Evolutionary conservation across 441 rosid genomes (phyloP).

Genomic region (Erysimum cheiri): DNA sequence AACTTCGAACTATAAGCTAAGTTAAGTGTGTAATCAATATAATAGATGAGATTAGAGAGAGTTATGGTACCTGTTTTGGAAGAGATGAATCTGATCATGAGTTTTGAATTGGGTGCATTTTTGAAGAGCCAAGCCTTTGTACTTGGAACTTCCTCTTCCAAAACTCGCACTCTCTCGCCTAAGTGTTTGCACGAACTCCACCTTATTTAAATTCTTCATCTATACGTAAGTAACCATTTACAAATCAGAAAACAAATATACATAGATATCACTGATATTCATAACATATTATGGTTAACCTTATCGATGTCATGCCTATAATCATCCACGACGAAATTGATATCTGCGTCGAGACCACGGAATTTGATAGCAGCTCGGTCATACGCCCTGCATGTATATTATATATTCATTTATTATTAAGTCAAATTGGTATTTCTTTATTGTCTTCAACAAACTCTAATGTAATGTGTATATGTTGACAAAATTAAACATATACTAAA

Average conservation of each 20-base stretch:
- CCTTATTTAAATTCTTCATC: constrained; percentile 59
- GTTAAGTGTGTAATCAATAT: not conserved
- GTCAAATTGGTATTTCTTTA: not conserved
- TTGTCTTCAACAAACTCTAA: constrained; percentile 19
- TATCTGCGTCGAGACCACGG: constrained; percentile 71
- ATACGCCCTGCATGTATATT: constrained; percentile 56
- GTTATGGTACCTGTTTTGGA: constrained; percentile 39
- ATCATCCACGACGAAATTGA: constrained; percentile 61
- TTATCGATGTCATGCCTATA: constrained; percentile 65
- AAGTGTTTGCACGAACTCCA: constrained; percentile 67
- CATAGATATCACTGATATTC: not conserved
- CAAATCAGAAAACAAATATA: too few species aligned
- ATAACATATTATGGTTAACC: constrained; percentile 42
- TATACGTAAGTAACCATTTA: constrained; percentile 25
- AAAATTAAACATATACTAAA: constrained; percentile 11
- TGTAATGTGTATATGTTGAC: constrained; percentile 21
- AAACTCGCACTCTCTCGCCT: constrained; percentile 72
- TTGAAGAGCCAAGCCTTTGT: constrained; percentile 59
- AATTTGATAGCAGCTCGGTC: constrained; percentile 77
- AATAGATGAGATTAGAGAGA: not conserved
- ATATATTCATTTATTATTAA: constrained; percentile 17
- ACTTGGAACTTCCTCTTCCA: constrained; percentile 61
- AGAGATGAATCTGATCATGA: constrained; percentile 48
- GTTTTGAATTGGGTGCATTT: constrained; percentile 60
- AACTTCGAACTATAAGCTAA: not conserved